A percentile compares a stretch with the other conserved stretches of the same genome.
phyloP scores from a whole-genome alignment of 2,329 filamentous ascomycete species.

The Amauroascus niger region DNA sequence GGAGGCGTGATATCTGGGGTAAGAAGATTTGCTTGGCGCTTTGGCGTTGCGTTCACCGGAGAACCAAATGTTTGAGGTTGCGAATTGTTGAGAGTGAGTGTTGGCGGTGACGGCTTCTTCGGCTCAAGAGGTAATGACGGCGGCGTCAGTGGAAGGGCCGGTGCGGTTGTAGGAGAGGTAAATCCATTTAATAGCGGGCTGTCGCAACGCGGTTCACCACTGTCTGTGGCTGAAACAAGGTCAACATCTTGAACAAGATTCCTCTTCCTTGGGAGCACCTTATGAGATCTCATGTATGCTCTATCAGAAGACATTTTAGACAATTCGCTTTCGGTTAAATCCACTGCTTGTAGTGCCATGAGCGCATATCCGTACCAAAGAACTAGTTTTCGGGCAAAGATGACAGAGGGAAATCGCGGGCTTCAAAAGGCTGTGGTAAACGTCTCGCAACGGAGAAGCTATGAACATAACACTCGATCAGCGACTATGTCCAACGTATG shows the following conservation, averaged over 20 bases:
- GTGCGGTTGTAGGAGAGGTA: constrained; percentile 20
- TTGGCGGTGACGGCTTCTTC: constrained; percentile 21
- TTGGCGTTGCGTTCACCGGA: constrained; percentile 44
- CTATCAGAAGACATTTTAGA: constrained; percentile 16
- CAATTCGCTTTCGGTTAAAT: background rate
- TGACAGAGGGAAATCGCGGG: background rate
- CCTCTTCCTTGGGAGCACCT: constrained; percentile 31
- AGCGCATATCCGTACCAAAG: background rate
- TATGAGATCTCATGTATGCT: constrained; percentile 33
- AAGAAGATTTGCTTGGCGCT: constrained; percentile 57
- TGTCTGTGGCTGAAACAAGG: background rate
- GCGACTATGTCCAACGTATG: background rate
- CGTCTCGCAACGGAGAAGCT: background rate
- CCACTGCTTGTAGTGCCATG: background rate
- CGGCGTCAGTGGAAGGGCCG: constrained; percentile 32
- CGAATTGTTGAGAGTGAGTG: constrained; percentile 19
- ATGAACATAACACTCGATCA: background rate
- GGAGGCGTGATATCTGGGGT: constrained; percentile 70
- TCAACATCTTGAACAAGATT: constrained; percentile 19
- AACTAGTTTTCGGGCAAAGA: no score
- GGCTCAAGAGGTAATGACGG: constrained; percentile 25
- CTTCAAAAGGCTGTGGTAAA: background rate
- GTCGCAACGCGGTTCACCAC: background rate
- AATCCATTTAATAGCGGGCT: constrained; percentile 18
- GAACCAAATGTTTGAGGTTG: constrained; percentile 1